Base-by-base conservation (phyloP, 495 filamentous ascomycete genomes). In the Hypoxylon cercidicola region DNA sequence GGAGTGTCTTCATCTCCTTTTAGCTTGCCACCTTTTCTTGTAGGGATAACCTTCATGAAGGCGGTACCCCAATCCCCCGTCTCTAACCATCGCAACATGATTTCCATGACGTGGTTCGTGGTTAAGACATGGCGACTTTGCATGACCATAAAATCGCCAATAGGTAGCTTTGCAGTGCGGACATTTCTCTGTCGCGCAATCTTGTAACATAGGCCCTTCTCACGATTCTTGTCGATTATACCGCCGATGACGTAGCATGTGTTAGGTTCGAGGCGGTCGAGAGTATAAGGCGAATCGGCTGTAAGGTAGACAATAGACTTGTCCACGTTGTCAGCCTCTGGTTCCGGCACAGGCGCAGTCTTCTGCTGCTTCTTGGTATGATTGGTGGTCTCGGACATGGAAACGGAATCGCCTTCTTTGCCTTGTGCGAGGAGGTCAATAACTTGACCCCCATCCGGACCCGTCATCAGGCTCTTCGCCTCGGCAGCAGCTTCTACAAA, bases 91-190 rank as follows among this genome's bases (percentile, higher is more conserved):
- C 87, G 86, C 25, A 95, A 72, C 91, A 99, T 97, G 61, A 99
- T 98, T 74, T 98, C 95, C 40, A 90, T 82, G 0, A 99, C 95
- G 70, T 99, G 95, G 70, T 98, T 98, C 11, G 93, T 96, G 5
- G 93, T 87, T 41, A 99, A 76, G 2, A 99, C 89, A 56, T 86
- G 84, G 12, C 95, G 86, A 58, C 88, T 91, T 23, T 86, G 78
- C 92, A 99, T 96, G 51, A 90, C 81, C 81, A 99, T 89, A 66
- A 90, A 98, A 15, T 98, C 87, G 1, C 92, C 90, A 69, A 99
- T 97, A 0, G 95, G 95, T 19, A 99, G 73, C 74, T 91, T 94
- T 0, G 94, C 95, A 0, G 94, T 97, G 39, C 88, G 87, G 56
- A 98, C 85, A 0, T 90, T 91, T 69, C 81, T 80, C 37, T 89